Conservation (phyloP, 2,329 filamentous ascomycete species). For the Alternaria rosae region DNA sequence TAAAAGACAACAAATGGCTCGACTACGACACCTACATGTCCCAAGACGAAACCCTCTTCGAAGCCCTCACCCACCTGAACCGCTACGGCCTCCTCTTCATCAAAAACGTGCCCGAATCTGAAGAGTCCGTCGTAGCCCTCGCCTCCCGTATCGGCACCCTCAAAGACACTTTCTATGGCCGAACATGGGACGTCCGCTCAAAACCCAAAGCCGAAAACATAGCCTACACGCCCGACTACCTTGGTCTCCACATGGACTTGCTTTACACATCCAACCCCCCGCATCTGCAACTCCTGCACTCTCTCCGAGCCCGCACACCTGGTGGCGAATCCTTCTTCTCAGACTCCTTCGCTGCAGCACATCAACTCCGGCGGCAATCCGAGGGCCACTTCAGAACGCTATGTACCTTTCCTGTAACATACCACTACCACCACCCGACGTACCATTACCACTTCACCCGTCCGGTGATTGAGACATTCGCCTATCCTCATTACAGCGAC, state of each 20-base stretch:
- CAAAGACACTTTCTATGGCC: constrained; percentile 88
- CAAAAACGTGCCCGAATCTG: constrained; percentile 72
- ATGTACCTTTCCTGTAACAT: constrained; percentile 58
- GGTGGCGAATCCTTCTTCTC: constrained; percentile 89
- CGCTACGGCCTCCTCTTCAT: constrained; percentile 79
- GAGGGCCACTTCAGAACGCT: constrained; percentile 52
- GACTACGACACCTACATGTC: constrained; percentile 76
- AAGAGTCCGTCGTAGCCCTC: constrained; percentile 71
- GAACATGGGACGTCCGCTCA: constrained; percentile 86
- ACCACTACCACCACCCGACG: constrained; percentile 70
- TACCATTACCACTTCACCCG: constrained; percentile 68
- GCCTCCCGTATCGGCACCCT: constrained; percentile 77
- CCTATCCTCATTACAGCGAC: constrained; percentile 35
- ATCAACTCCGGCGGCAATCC: constrained; percentile 42
- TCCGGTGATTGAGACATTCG: constrained; percentile 61
- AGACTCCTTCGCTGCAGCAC: constrained; percentile 72
- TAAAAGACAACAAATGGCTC: constrained; percentile 63
- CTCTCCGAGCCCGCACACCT: constrained; percentile 77
- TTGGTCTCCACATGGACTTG: constrained; percentile 93
- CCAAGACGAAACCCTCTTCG: constrained; percentile 63
- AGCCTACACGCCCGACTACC: constrained; percentile 79
- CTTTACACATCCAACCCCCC: constrained; percentile 84
- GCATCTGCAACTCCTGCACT: constrained; percentile 87
- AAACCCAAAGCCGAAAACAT: constrained; percentile 88
- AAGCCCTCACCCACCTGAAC: constrained; percentile 68